Percentiles rank a stretch among this genome's conserved stretches.
Evolutionary conservation across 192 early-diverging fungal species (phyloP).

Genomic region (Coemansia aciculifera): DNA sequence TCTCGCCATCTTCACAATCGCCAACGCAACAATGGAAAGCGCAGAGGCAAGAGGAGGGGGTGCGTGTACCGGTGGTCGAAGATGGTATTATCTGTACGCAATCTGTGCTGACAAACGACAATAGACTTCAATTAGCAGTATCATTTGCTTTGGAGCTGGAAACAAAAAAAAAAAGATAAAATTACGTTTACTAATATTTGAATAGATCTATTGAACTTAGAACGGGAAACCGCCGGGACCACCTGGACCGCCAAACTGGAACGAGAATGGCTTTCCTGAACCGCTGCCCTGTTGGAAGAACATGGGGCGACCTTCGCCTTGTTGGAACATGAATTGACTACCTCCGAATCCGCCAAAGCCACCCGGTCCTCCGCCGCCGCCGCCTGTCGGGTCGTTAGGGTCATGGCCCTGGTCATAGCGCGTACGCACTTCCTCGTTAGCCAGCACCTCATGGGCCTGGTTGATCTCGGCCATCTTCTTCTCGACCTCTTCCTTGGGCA

Average conservation of each 20-base stretch:
- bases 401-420: slow-evolving; percentile 77
- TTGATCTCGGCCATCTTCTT: slow-evolving; percentile 93
- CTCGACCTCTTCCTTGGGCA: slow-evolving; percentile 72
- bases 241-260: slow-evolving; percentile 53
- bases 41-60: background rate
- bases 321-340: slow-evolving; percentile 55
- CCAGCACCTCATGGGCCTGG: slow-evolving; percentile 86
- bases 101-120: background rate
- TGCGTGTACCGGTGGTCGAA: background rate
- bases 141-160: background rate
- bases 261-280: slow-evolving; percentile 49
- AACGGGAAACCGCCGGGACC: slow-evolving; percentile 50
- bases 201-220: slow-evolving; percentile 12
- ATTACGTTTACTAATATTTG: background rate
- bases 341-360: slow-evolving; percentile 43
- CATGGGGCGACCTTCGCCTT: slow-evolving; percentile 58
- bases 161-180: background rate
- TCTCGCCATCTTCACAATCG: background rate
- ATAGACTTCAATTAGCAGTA: background rate
- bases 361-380: slow-evolving; percentile 36
- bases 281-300: slow-evolving; percentile 60
- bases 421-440: slow-evolving; percentile 62
- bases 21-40: background rate
- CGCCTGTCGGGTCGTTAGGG: slow-evolving; percentile 70
- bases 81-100: background rate